Base-by-base conservation (phyloP, 192 early-diverging fungal genomes). In the Coemansia interrupta region DNA sequence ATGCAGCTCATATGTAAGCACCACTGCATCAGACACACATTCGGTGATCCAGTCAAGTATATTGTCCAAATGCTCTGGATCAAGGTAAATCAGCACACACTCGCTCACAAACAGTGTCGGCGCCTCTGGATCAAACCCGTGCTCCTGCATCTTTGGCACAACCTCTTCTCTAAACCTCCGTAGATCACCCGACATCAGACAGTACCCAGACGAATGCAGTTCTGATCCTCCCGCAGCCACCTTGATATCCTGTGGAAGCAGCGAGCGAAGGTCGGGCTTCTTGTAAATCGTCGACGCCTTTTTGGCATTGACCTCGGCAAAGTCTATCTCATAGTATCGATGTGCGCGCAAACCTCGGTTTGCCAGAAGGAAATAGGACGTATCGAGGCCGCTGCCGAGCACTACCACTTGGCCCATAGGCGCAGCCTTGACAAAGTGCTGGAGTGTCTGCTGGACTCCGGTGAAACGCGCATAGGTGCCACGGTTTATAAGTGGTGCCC, bases 61-160 rank as follows among this genome's bases (percentile, higher is more conserved):
- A 4, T 41, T 38, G 41, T 88, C 82, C 0, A 90, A 85, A 48
- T 83, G 73, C 11, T 53, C 15, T 1, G 92, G 83, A 30, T 86
- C 81, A 23, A 97, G 66, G 72, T 98, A 98, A 7, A 98, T 88
- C 32, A 97, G 74, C 17, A 96, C 92, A 45, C 94, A 96, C 70
- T 98, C 96, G 56, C 94, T 92, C 6, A 98, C 61, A 54, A 96
- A 92, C 40, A 98, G 66, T 0, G 94, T 98, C 4, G 94, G 92
- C 10, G 48, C 52, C 0, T 22, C 20, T 11, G 18, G 11, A 29
- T 83, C 71, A 12, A 82, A 72, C 2, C 89, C 86, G 20, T 56
- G 59, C 26, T 60, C 63, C 8, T 75, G 17, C 19, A 98, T 70
- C 40, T 80, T 78, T 14, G 84, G 80, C 6, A 85, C 79, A n/a